phyloP scores from a whole-genome alignment of 441 rosid species.

The Jatropha podagrica region DNA sequence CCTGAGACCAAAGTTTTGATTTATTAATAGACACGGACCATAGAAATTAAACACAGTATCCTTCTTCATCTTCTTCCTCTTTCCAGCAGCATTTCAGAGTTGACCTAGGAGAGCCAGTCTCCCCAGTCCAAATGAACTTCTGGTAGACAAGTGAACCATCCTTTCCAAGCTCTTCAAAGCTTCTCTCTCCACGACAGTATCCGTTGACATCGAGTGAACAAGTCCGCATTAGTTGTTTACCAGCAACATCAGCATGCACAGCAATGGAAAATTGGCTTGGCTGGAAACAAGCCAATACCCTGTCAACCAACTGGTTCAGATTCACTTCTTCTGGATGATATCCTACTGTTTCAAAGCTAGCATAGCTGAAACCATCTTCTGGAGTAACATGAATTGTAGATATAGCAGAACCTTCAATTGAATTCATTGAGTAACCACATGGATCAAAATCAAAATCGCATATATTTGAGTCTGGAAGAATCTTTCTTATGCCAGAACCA shows the following conservation, averaged over 20 bases:
- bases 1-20: constrained; percentile 28
- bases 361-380: constrained; percentile 83
- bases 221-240: constrained; percentile 23
- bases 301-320: constrained; percentile 46
- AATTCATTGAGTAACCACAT: constrained; percentile 88
- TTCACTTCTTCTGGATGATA: constrained; percentile 42
- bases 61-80: constrained; percentile 52
- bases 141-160: constrained; percentile 62
- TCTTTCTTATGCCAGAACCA: constrained; percentile 70
- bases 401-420: constrained; percentile 63
- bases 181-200: constrained; percentile 50
- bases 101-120: constrained; percentile 48
- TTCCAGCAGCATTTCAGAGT: constrained; percentile 55
- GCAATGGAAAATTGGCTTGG: constrained; percentile 67
- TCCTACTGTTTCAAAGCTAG: constrained; percentile 76
- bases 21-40: not conserved
- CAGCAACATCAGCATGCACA: constrained; percentile 44
- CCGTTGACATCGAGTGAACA: constrained; percentile 49
- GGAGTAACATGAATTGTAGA: constrained; percentile 85
- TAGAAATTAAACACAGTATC: constrained; percentile 2
- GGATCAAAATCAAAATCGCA: constrained; percentile 82
- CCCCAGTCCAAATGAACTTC: constrained; percentile 38
- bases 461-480: constrained; percentile 60
- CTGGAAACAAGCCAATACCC: constrained; percentile 62
- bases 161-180: constrained; percentile 54